phyloP scores from a whole-genome alignment of 73 alveolate species.

The Paramecium primaurelia region DNA sequence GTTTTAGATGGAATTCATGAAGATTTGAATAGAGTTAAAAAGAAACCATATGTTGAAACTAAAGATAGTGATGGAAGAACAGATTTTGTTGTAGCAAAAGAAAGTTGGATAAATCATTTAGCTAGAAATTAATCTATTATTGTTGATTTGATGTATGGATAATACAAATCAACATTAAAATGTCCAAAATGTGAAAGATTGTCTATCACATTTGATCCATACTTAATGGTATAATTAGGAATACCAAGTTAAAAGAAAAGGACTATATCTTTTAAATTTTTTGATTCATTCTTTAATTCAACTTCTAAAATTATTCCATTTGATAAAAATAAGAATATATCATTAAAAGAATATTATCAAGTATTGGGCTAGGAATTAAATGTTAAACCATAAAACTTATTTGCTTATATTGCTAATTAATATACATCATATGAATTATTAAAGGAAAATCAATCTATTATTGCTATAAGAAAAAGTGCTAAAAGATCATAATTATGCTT shows the following conservation, averaged over 20 bases:
- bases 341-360: neutral
- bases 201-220: constrained; percentile 96
- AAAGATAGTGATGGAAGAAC: constrained; percentile 72
- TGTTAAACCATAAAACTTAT: neutral
- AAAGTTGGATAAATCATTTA: constrained; percentile 88
- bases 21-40: constrained; percentile 89
- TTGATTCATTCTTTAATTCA: neutral
- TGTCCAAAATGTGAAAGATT: constrained; percentile 90
- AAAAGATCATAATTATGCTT: neutral
- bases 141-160: constrained; percentile 95
- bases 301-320: neutral
- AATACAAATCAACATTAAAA: constrained; percentile 84
- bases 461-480: neutral
- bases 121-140: constrained; percentile 91
- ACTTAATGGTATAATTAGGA: constrained; percentile 84
- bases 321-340: neutral
- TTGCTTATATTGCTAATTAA: neutral
- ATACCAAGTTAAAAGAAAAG: constrained; percentile 79
- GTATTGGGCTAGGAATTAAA: neutral
- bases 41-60: constrained; percentile 85
- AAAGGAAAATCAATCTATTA: neutral
- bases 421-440: neutral
- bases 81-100: constrained; percentile 86
- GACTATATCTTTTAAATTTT: neutral
- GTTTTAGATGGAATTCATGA: constrained; percentile 94